Evolutionary conservation across 2,329 filamentous ascomycete genomes (phyloP).

Genomic region (Lachnellula subtilissima): DNA sequence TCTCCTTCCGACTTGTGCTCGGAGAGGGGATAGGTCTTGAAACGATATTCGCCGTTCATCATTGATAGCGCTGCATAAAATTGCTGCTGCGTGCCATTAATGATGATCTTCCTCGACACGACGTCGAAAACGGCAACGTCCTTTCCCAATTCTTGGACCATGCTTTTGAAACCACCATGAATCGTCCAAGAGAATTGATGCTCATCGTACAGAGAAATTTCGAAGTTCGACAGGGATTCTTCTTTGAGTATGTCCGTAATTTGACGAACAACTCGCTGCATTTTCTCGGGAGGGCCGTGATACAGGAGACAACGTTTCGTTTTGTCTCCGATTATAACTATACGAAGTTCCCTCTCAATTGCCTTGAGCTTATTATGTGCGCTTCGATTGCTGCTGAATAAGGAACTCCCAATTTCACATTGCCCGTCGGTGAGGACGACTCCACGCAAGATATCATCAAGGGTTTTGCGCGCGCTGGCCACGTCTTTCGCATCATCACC

Average conservation of each 20-base stretch:
- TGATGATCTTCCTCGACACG: slow-evolving; percentile 16
- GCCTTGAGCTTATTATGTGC: slow-evolving; percentile 20
- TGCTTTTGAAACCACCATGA: slow-evolving; percentile 17
- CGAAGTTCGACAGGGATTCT: slow-evolving; percentile 10
- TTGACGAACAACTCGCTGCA: slow-evolving; percentile 11
- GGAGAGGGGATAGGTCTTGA: slow-evolving; percentile 2
- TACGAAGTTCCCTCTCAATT: slow-evolving; percentile 19
- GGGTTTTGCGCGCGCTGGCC: slow-evolving; percentile 1
- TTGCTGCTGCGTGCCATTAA: slow-evolving; percentile 17
- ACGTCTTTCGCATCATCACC: slow-evolving; percentile 7
- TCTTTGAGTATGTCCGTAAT: slow-evolving; percentile 15
- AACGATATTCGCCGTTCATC: slow-evolving; percentile 10
- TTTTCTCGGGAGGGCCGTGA: slow-evolving; percentile 21
- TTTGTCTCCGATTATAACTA: slow-evolving; percentile 23
- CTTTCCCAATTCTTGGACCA: slow-evolving; percentile 16
- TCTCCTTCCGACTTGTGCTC: slow-evolving; percentile 3
- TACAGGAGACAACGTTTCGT: slow-evolving; percentile 21
- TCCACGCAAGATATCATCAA: slow-evolving; percentile 2
- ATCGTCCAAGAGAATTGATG: slow-evolving; percentile 19
- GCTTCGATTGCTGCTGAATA: slow-evolving; percentile 18
- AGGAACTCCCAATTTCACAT: slow-evolving; percentile 1
- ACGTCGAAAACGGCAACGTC: slow-evolving; percentile 17
- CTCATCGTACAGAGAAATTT: slow-evolving; percentile 11
- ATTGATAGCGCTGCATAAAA: slow-evolving; percentile 16
- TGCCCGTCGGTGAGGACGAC: slow-evolving; percentile 3